Base-by-base conservation (phyloP, 2,329 filamentous ascomycete species). In the Penicillium sp. region DNA sequence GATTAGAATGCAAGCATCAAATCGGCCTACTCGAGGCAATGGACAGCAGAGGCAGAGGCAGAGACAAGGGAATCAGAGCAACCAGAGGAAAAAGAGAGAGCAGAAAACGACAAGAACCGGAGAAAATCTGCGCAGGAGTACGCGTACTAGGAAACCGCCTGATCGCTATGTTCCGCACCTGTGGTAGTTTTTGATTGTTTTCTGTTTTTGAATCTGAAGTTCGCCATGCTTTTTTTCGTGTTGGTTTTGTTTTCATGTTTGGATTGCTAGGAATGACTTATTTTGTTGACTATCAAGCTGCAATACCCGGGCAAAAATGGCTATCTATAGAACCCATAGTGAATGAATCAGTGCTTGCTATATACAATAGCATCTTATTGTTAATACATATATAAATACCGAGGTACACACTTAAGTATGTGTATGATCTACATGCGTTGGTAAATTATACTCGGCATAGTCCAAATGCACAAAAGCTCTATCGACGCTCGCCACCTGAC, bases 381-480 rank as follows among this genome's bases (percentile, higher is more conserved):
- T 48, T 14, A 1, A 26, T 28, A 28, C n/a, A 28, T 48, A 23
- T 7, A 48, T 33, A 16, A 26, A 16, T 48, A 28, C 18, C 9
- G 16, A 51, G n/a, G 48, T 18, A 20, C 8, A 20, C n/a, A 49
- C 47, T 20, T 47, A 40, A 28, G 28, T 14, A 30, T 47, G 16
- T 16, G 49, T 46, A 52, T 53, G 51, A 45, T 60, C 58, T 20
- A 60, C 48, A 62, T 77, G 75, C 50, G 67, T 77, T 9, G 74
- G 74, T 33, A 77, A 63, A 63, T 77, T 77, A 67, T 69, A 74
- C 21, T 66, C 65, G 23, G 72, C 66, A 59, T 80, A 80, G 61
- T 80, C 78, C 49, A 79, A 68, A 64, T 81, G 78, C 2, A 80
- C 78, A 63, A 79, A 81, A 0, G 77, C 78, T 21, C 77, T 64